Evolutionary conservation across 805 yeast species (phyloP).

Genomic region (Candida takata): DNA sequence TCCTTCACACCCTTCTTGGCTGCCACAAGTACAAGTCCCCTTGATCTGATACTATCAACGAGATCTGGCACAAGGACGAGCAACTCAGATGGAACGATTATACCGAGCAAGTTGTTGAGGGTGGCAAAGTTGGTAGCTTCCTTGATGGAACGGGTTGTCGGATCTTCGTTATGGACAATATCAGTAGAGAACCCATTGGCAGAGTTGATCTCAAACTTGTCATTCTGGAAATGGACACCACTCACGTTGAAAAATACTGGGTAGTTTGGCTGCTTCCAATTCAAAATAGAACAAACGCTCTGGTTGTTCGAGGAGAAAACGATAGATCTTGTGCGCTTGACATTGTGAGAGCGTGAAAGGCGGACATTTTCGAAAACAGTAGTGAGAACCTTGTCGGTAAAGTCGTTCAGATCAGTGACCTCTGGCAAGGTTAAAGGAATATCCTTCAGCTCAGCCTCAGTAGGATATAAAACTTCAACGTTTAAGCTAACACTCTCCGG

Average conservation of each 20-base stretch:
- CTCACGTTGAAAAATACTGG: conserved; percentile 86
- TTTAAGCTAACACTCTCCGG: conserved; percentile 59
- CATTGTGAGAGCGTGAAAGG: conserved; percentile 30
- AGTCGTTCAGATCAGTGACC: conserved; percentile 54
- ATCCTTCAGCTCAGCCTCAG: conserved; percentile 38
- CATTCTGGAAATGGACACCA: conserved; percentile 41
- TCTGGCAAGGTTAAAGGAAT: conserved; percentile 33
- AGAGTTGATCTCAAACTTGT: conserved; percentile 30
- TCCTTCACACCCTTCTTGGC: conserved; percentile 33
- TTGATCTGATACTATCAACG: conserved; percentile 64
- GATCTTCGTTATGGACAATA: conserved; percentile 27
- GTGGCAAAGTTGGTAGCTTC: conserved; percentile 79
- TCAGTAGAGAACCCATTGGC: conserved; percentile 33
- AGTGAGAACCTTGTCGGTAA: conserved; percentile 66
- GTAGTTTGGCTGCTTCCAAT: conserved; percentile 98
- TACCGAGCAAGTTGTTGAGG: conserved; percentile 77
- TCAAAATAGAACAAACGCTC: conserved; percentile 83
- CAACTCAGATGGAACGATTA: conserved; percentile 67
- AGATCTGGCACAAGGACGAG: conserved; percentile 69
- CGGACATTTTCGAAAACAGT: conserved; percentile 74
- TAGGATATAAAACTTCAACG: conserved; percentile 73
- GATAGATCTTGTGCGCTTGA: conserved; percentile 47
- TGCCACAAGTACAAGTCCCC: conserved; percentile 82
- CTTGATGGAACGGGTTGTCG: conserved; percentile 61
- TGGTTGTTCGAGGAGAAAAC: conserved; percentile 85